phyloP scores from a whole-genome alignment of 2,329 filamentous ascomycete species.

The Remersonia thermophila region DNA sequence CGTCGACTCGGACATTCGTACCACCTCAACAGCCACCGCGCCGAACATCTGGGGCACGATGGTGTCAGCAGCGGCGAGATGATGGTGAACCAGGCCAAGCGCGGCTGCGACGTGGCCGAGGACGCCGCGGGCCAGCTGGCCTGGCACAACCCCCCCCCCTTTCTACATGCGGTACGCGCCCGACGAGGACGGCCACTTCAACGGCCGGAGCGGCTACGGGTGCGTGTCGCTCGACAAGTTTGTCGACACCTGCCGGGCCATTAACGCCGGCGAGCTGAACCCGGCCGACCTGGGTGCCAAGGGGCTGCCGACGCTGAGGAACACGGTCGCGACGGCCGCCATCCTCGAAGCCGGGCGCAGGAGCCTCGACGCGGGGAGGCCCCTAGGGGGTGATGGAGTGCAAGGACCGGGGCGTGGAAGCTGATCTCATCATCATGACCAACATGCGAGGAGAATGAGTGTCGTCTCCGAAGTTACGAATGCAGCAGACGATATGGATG shows the following conservation, averaged over 20 bases:
- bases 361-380: constrained; percentile 74
- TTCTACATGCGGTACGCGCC: constrained; percentile 94
- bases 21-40: constrained; percentile 90
- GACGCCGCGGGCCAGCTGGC: constrained; percentile 57
- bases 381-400: constrained; percentile 63
- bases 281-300: constrained; percentile 68
- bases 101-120: constrained; percentile 88
- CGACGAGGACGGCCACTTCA: constrained; percentile 90
- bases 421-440: constrained; percentile 42
- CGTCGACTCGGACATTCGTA: constrained; percentile 89
- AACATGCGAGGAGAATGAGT: too few species aligned
- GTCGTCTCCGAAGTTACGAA: background rate
- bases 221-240: constrained; percentile 96
- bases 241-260: constrained; percentile 67
- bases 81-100: constrained; percentile 82
- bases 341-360: constrained; percentile 78
- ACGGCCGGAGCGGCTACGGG: constrained; percentile 80
- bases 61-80: constrained; percentile 75
- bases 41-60: constrained; percentile 89
- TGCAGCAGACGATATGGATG: too few species aligned
- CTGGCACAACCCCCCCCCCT: constrained; percentile 90
- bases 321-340: constrained; percentile 83
- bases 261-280: constrained; percentile 62
- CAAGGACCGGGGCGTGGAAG: constrained; percentile 52
- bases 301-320: constrained; percentile 71